These are phyloP conservation scores for Geoglossum glabrum DNA, from an alignment of 495 filamentous ascomycete genomes.

Conservation along the genomic window DNA sequence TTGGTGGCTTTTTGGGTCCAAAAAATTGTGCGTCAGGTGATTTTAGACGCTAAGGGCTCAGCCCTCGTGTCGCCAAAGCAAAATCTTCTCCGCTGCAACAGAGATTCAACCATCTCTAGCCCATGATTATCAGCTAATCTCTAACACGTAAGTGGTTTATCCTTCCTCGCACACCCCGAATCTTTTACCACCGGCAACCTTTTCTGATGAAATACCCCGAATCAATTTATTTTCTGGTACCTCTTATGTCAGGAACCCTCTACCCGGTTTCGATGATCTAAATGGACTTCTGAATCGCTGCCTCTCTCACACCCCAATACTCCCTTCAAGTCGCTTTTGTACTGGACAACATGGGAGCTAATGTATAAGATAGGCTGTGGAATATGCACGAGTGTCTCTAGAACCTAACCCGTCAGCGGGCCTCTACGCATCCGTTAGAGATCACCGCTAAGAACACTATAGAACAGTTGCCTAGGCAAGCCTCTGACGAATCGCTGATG, in stretches of 20 bases:
- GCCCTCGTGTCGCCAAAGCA: neutral
- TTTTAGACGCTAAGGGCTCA: neutral
- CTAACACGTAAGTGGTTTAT: no score
- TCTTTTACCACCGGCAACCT: neutral
- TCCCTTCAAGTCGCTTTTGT: neutral
- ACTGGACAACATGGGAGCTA: neutral
- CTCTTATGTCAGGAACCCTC: slow-evolving; percentile 37
- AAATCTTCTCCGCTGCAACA: no score
- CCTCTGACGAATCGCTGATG: no score
- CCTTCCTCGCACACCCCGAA: neutral
- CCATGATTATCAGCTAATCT: no score
- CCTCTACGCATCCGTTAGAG: no score
- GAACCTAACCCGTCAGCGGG: no score
- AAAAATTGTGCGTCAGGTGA: neutral
- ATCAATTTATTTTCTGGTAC: slow-evolving; percentile 37
- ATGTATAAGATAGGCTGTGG: neutral
- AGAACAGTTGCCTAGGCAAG: no score
- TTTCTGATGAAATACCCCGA: slow-evolving; percentile 30
- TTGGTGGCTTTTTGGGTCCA: neutral
- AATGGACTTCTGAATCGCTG: slow-evolving; percentile 35
- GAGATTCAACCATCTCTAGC: no score
- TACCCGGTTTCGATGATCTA: slow-evolving; percentile 35
- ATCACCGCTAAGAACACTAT: no score
- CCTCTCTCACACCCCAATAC: neutral
- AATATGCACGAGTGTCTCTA: no score